phyloP scores from a whole-genome alignment of 2,329 filamentous ascomycete species.

The Escovopsis sp. region DNA sequence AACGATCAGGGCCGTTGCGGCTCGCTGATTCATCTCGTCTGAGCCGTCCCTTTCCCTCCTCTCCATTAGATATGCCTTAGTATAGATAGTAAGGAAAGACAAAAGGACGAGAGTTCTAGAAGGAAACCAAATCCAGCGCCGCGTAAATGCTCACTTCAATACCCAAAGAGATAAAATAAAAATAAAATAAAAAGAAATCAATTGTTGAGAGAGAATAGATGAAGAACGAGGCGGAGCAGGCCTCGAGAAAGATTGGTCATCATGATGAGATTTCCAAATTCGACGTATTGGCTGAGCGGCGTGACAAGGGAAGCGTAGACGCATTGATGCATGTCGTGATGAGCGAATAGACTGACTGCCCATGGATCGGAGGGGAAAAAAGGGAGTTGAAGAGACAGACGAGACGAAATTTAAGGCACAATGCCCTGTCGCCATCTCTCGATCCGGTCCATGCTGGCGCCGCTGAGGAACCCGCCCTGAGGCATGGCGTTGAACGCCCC shows the following conservation, averaged over 20 bases:
- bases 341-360: too few species aligned
- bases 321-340: neutral
- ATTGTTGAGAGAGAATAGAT: too few species aligned
- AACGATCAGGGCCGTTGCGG: too few species aligned
- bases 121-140: neutral
- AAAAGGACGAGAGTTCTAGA: neutral
- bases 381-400: neutral
- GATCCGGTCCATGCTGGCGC: conserved; percentile 20
- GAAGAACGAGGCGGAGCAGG: neutral
- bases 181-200: neutral
- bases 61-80: neutral
- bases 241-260: neutral
- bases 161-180: neutral
- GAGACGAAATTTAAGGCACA: conserved; percentile 13
- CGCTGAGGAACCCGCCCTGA: conserved; percentile 13
- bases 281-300: too few species aligned
- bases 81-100: too few species aligned
- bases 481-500: conserved; percentile 8
- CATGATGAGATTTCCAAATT: neutral
- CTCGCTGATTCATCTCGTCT: too few species aligned
- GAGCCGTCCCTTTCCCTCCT: too few species aligned
- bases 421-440: conserved; percentile 30
- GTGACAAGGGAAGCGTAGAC: too few species aligned
- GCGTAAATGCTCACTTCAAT: neutral
- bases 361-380: too few species aligned